These are phyloP conservation scores for Naganishia onofrii DNA, from an alignment of 768 basidiomycete species.

Conservation along the genomic window DNA sequence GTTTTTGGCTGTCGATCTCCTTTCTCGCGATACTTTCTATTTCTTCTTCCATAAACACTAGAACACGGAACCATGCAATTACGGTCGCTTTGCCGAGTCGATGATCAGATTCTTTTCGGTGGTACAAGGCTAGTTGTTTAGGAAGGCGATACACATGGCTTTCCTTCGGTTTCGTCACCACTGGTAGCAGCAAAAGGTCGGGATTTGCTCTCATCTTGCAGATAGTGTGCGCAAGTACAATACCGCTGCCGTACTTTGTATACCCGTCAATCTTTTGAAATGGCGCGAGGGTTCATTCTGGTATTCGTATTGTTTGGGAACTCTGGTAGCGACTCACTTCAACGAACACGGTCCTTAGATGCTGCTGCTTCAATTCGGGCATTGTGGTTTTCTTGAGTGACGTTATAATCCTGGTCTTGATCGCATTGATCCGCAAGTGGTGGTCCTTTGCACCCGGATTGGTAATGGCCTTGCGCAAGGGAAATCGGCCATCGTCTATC, in stretches of 20 bases:
- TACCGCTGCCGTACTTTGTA: not conserved
- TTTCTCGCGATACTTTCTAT: not conserved
- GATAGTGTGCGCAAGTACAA: not conserved
- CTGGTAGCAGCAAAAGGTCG: not conserved
- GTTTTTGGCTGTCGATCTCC: not conserved
- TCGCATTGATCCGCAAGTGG: not conserved
- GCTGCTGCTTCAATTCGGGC: not conserved
- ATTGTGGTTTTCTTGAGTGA: not conserved
- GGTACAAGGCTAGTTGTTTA: not conserved
- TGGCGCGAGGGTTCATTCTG: too few relatives aligned
- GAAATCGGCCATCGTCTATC: too few relatives aligned
- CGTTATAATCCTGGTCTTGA: not conserved
- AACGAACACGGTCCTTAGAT: not conserved
- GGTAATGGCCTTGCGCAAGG: not conserved
- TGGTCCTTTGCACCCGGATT: not conserved
- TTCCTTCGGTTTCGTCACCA: not conserved
- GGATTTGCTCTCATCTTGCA: not conserved
- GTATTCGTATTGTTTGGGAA: too few relatives aligned
- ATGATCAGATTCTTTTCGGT: not conserved
- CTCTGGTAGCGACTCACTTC: not conserved
- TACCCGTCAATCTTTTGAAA: not conserved
- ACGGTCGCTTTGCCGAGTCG: not conserved
- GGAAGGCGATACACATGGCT: not conserved
- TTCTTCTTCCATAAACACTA: not conserved
- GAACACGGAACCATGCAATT: not conserved